phyloP scores from a whole-genome alignment of 2,329 filamentous ascomycete species.

The Drechslerella stenobrocha region DNA sequence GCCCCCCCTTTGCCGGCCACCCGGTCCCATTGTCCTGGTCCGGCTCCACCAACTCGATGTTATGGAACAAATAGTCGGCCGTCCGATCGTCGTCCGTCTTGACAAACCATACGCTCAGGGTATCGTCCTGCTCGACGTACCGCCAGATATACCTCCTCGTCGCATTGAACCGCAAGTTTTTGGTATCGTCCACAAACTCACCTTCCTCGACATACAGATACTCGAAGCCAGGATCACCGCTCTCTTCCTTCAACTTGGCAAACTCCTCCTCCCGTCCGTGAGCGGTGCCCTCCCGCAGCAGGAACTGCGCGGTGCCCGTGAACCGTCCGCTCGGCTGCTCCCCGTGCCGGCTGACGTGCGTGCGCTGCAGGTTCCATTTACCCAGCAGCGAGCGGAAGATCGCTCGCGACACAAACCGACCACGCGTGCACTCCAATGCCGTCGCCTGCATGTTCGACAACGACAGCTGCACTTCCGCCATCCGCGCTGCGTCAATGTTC shows the following conservation, averaged over 20 bases:
- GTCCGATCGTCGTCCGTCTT: conserved; percentile 64
- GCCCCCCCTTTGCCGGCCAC: conserved; percentile 68
- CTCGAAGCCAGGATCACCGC: conserved; percentile 59
- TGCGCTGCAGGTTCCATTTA: conserved; percentile 67
- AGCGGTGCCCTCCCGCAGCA: conserved; percentile 64
- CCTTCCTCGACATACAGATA: conserved; percentile 72
- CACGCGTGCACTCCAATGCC: conserved; percentile 57
- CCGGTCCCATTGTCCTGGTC: conserved; percentile 56
- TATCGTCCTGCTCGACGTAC: conserved; percentile 65
- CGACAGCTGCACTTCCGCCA: conserved; percentile 57
- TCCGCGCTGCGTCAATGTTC: conserved; percentile 56
- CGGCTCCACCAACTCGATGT: conserved; percentile 65
- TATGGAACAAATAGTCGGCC: conserved; percentile 75
- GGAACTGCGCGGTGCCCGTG: conserved; percentile 67
- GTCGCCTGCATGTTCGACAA: conserved; percentile 59
- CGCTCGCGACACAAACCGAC: conserved; percentile 65
- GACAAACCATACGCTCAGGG: conserved; percentile 73
- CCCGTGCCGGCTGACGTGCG: conserved; percentile 61
- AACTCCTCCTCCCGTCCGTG: conserved; percentile 58
- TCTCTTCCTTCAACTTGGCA: conserved; percentile 34
- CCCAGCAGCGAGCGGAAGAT: conserved; percentile 73
- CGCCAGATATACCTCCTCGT: conserved; percentile 72
- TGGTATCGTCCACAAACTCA: conserved; percentile 64
- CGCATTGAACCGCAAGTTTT: conserved; percentile 52
- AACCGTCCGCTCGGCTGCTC: conserved; percentile 68